Evolutionary conservation across 2,329 filamentous ascomycete species (phyloP).

Genomic region (Cladosporium sp.): DNA sequence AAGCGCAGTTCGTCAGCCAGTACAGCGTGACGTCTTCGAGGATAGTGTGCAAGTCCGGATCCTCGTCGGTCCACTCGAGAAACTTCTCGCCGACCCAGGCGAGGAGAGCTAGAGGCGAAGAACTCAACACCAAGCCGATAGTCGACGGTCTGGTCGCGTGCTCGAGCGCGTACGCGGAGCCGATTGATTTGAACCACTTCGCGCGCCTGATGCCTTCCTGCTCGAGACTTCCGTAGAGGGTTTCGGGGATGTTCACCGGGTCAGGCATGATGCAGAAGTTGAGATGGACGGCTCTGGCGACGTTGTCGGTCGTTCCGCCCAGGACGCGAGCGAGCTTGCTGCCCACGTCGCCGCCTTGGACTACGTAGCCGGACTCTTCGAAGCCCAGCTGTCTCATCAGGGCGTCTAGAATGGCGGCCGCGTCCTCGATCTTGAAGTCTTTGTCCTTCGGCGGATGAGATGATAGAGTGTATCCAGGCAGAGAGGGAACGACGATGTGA

Average conservation of each 20-base stretch:
- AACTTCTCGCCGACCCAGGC: constrained; percentile 61
- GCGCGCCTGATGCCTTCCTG: constrained; percentile 40
- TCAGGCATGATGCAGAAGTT: constrained; percentile 26
- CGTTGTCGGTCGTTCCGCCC: constrained; percentile 35
- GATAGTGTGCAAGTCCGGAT: constrained; percentile 44
- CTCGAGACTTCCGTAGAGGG: constrained; percentile 37
- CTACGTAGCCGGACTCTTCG: constrained; percentile 46
- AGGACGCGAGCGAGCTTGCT: constrained; percentile 39
- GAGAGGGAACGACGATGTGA: constrained; percentile 55
- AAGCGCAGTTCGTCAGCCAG: constrained; percentile 54
- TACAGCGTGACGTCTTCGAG: constrained; percentile 53
- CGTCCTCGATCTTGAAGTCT: constrained; percentile 45
- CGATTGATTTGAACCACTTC: constrained; percentile 43
- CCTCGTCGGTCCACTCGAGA: constrained; percentile 52
- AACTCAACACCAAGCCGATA: constrained; percentile 55
- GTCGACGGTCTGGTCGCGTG: constrained; percentile 59
- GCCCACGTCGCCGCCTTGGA: constrained; percentile 58
- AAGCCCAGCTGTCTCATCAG: constrained; percentile 56
- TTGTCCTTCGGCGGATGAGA: constrained; percentile 46
- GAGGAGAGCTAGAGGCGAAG: constrained; percentile 58
- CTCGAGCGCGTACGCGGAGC: constrained; percentile 52
- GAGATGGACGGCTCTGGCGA: constrained; percentile 39
- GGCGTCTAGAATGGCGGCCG: constrained; percentile 48
- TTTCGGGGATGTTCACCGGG: constrained; percentile 27
- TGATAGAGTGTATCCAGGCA: constrained; percentile 55